Evolutionary conservation across 176 grass and related monocot species (phyloP).

Genomic region (Dendrocalamus sinicus): DNA sequence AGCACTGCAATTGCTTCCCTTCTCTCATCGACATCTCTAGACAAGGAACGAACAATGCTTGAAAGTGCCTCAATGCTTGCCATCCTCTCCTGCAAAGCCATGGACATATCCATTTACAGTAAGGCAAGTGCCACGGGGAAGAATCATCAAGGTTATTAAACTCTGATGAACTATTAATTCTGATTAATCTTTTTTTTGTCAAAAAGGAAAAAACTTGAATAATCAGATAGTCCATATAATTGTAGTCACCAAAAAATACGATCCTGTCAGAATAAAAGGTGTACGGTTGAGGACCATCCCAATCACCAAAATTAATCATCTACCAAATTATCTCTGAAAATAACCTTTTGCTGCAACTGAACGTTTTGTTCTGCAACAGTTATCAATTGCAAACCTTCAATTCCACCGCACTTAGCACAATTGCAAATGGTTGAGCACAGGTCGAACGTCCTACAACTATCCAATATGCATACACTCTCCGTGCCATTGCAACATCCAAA

Average conservation of each 20-base stretch:
- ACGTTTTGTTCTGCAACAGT: not conserved
- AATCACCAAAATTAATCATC: not conserved
- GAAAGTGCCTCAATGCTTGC: constrained; percentile 70
- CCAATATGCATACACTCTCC: not conserved
- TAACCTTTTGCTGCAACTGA: not conserved
- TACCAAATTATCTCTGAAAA: not conserved
- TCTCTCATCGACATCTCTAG: constrained; percentile 63
- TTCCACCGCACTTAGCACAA: not conserved
- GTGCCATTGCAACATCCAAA: not conserved
- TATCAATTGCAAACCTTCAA: not conserved
- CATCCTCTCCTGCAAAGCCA: constrained; percentile 65
- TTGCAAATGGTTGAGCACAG: not conserved
- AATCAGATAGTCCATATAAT: not conserved
- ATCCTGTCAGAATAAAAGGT: not conserved
- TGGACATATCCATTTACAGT: not conserved
- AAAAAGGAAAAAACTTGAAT: not conserved
- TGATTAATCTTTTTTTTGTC: not conserved
- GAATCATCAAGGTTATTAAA: not conserved
- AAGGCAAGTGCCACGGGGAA: not conserved
- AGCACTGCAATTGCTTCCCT: constrained; percentile 70
- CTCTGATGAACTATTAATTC: not conserved
- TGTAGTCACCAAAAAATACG: not conserved
- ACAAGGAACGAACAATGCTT: constrained; percentile 69
- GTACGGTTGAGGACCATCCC: not conserved
- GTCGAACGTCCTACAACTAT: not conserved